These are phyloP conservation scores for Monoraphidium neglectum DNA, from an alignment of 139 green algal species.

Conservation along the genomic window DNA sequence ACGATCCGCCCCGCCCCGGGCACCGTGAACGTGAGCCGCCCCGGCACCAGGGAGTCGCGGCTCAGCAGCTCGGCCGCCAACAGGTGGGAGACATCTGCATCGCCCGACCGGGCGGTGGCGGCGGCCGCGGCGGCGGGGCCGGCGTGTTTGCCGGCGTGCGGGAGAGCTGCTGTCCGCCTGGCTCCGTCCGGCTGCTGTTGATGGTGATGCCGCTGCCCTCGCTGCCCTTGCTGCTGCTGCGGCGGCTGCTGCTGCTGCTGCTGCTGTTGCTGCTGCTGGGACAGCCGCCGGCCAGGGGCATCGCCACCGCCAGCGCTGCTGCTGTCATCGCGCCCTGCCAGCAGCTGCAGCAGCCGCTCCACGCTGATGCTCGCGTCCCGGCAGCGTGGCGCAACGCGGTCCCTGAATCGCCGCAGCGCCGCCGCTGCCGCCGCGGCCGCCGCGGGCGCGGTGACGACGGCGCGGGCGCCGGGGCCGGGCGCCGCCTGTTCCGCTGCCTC, in stretches of 20 bases:
- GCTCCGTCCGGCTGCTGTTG: too few relatives aligned
- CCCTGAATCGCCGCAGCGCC: slow-evolving; percentile 7
- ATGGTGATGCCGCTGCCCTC: neutral
- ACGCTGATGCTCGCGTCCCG: neutral
- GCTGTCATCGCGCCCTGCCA: neutral
- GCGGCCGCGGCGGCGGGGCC: too few relatives aligned
- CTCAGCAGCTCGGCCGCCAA: slow-evolving; percentile 12
- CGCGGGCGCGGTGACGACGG: neutral
- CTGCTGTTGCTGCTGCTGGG: neutral
- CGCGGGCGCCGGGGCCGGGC: neutral
- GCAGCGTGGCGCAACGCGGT: slow-evolving; percentile 5
- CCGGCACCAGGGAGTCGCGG: neutral
- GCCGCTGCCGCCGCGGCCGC: neutral
- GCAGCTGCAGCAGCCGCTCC: slow-evolving; percentile 11
- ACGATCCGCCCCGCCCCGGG: slow-evolving; percentile 22
- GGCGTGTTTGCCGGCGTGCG: too few relatives aligned
- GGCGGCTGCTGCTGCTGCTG: neutral
- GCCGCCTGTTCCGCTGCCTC: neutral
- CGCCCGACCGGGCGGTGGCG: too few relatives aligned
- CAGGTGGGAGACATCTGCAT: neutral
- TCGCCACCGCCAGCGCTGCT: neutral
- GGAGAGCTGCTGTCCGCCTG: too few relatives aligned
- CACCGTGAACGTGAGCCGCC: slow-evolving; percentile 15
- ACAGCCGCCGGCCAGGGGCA: neutral
- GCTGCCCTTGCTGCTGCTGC: neutral